These are phyloP conservation scores for Umbilicaria muhlenbergii DNA, from an alignment of 495 filamentous ascomycete genomes.

Conservation along the genomic window DNA sequence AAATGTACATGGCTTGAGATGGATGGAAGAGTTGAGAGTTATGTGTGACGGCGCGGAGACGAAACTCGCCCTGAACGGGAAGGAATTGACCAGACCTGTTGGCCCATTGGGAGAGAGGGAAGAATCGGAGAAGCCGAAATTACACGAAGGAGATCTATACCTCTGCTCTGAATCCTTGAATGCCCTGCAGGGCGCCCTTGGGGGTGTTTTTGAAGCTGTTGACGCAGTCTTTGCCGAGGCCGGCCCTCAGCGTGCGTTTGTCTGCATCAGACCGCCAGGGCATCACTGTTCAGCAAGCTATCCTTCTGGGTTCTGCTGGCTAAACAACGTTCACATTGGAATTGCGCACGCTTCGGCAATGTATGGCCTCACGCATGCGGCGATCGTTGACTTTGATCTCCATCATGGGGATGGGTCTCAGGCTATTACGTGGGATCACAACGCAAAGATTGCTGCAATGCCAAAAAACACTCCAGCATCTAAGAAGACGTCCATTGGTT, in stretches of 20 bases:
- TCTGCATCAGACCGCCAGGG: constrained; percentile 71
- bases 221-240: constrained; percentile 58
- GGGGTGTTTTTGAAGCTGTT: constrained; percentile 80
- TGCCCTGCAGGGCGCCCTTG: constrained; percentile 78
- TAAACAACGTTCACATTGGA: constrained; percentile 96
- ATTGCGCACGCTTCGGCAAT: constrained; percentile 73
- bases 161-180: constrained; percentile 69
- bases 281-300: constrained; percentile 83
- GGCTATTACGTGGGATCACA: constrained; percentile 78
- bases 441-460: constrained; percentile 38
- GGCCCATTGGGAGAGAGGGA: constrained; percentile 18
- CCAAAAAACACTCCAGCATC: constrained; percentile 50
- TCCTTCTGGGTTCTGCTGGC: constrained; percentile 94
- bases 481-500: constrained; percentile 78
- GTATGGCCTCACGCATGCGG: constrained; percentile 81
- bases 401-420: constrained; percentile 96
- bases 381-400: constrained; percentile 92
- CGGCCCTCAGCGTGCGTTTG: constrained; percentile 59
- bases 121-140: constrained; percentile 25
- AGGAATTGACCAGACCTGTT: constrained; percentile 52
- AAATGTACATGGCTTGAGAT: constrained; percentile 68
- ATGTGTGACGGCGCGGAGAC: constrained; percentile 71
- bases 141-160: constrained; percentile 81
- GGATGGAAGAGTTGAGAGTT: constrained; percentile 78
- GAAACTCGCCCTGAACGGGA: constrained; percentile 54